Evolutionary conservation across 768 basidiomycete species (phyloP).

Genomic region (Auricularia heimuer): DNA sequence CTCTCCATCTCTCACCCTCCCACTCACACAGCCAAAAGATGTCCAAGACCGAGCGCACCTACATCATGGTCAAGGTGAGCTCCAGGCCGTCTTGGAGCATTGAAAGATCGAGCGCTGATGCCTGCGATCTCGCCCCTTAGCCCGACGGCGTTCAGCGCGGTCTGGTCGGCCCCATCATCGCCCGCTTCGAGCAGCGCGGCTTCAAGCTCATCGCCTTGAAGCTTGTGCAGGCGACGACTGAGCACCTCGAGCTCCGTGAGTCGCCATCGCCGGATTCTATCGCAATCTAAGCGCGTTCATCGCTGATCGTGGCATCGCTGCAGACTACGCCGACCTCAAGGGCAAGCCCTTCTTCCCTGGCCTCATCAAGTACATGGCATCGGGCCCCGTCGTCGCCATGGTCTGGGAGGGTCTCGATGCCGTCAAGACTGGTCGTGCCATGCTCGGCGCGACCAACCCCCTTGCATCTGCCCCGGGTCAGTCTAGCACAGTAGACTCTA

Average conservation of each 20-base stretch:
- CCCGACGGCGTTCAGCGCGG: slow-evolving; percentile 98
- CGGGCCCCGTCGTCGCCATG: slow-evolving; percentile 92
- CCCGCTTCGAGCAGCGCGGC: slow-evolving; percentile 94
- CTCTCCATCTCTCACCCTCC: neutral
- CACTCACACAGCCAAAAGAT: slow-evolving; percentile 26
- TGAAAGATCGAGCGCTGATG: slow-evolving; percentile 4
- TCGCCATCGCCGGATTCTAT: slow-evolving; percentile 2
- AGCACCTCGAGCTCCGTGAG: slow-evolving; percentile 86
- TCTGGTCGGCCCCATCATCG: slow-evolving; percentile 91
- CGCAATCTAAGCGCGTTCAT: slow-evolving; percentile 1
- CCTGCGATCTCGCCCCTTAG: slow-evolving; percentile 30
- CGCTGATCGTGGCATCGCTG: slow-evolving; percentile 6
- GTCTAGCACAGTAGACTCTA: slow-evolving; percentile 15
- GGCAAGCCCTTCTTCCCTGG: slow-evolving; percentile 94
- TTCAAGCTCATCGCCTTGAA: slow-evolving; percentile 96
- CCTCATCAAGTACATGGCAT: slow-evolving; percentile 91
- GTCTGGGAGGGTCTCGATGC: slow-evolving; percentile 93
- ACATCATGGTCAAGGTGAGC: slow-evolving; percentile 97
- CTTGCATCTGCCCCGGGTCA: slow-evolving; percentile 76
- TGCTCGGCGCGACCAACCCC: slow-evolving; percentile 97
- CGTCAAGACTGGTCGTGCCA: slow-evolving; percentile 89
- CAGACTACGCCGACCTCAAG: slow-evolving; percentile 94
- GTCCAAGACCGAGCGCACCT: slow-evolving; percentile 80
- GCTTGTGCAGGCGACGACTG: slow-evolving; percentile 66
- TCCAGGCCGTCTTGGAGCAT: neutral